phyloP scores from a whole-genome alignment of 2,329 filamentous ascomycete species.

The Colletotrichum aenigma region DNA sequence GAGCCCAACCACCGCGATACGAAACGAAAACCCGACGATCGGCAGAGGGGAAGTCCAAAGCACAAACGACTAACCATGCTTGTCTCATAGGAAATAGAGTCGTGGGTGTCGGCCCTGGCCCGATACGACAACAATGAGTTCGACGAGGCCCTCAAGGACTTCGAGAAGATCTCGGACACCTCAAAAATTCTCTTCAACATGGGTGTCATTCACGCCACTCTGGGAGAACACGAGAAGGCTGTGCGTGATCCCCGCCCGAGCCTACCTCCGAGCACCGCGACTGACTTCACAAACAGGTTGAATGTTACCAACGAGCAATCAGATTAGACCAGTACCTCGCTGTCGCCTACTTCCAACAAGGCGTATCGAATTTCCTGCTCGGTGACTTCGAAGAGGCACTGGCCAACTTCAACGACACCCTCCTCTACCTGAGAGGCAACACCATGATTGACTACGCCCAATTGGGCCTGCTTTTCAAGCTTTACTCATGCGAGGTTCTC shows the following conservation, averaged over 20 bases:
- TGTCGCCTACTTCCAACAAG: slow-evolving; percentile 97
- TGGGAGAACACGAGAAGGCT: slow-evolving; percentile 94
- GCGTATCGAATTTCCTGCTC: slow-evolving; percentile 95
- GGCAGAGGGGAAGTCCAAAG: background rate
- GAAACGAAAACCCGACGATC: background rate
- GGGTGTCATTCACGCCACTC: slow-evolving; percentile 94
- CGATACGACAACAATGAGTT: slow-evolving; percentile 98
- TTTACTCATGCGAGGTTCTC: slow-evolving; percentile 96
- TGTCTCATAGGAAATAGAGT: slow-evolving; percentile 86
- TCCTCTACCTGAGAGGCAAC: slow-evolving; percentile 93
- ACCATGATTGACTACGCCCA: slow-evolving; percentile 98
- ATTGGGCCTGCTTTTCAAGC: slow-evolving; percentile 90
- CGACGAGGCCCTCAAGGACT: slow-evolving; percentile 83
- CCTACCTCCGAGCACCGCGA: background rate
- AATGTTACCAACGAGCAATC: slow-evolving; percentile 92
- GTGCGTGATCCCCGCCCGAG: slow-evolving; percentile 58
- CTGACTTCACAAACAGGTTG: slow-evolving; percentile 65
- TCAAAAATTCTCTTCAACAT: slow-evolving; percentile 99
- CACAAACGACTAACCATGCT: background rate
- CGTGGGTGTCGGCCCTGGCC: slow-evolving; percentile 89
- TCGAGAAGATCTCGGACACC: slow-evolving; percentile 88
- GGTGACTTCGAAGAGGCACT: slow-evolving; percentile 97
- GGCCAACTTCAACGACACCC: slow-evolving; percentile 97
- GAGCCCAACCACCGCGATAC: background rate
- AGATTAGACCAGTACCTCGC: slow-evolving; percentile 93